These are phyloP conservation scores for Magnusiomyces fungicola DNA, from an alignment of 1,139 yeast genomes.

Conservation along the genomic window DNA sequence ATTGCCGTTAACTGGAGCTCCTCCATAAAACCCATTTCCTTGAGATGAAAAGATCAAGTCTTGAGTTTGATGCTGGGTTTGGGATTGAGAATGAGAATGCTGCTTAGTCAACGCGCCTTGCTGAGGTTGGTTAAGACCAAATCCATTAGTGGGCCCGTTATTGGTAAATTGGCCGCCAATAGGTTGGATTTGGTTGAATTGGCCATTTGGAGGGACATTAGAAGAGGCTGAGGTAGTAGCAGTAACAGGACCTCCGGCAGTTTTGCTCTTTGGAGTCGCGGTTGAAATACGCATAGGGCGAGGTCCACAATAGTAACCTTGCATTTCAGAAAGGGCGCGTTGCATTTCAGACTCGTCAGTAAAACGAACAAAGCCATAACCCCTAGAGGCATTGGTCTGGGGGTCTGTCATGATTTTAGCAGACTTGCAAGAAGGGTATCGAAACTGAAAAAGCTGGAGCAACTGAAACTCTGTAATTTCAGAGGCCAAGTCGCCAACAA, in stretches of 20 bases:
- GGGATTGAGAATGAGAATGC: too few relatives aligned
- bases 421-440: slow-evolving; percentile 69
- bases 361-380: slow-evolving; percentile 90
- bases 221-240: slow-evolving; percentile 13
- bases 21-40: too few relatives aligned
- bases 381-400: slow-evolving; percentile 65
- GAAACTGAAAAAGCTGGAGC: slow-evolving; percentile 59
- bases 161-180: background rate
- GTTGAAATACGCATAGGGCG: slow-evolving; percentile 71
- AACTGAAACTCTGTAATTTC: slow-evolving; percentile 69
- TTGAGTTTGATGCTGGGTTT: too few relatives aligned
- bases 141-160: too few relatives aligned
- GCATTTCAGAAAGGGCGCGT: slow-evolving; percentile 73
- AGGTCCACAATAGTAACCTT: slow-evolving; percentile 66
- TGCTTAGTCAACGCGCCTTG: too few relatives aligned
- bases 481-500: slow-evolving; percentile 79
- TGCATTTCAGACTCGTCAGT: slow-evolving; percentile 63
- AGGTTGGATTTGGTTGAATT: background rate
- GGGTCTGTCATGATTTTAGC: slow-evolving; percentile 86
- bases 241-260: slow-evolving; percentile 17
- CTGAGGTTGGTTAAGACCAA: too few relatives aligned
- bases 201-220: slow-evolving; percentile 2
- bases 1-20: background rate
- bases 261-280: slow-evolving; percentile 58
- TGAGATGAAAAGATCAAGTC: too few relatives aligned